Base-by-base conservation (phyloP, 202 grass and related monocot genomes). In the Carex arenaria region DNA sequence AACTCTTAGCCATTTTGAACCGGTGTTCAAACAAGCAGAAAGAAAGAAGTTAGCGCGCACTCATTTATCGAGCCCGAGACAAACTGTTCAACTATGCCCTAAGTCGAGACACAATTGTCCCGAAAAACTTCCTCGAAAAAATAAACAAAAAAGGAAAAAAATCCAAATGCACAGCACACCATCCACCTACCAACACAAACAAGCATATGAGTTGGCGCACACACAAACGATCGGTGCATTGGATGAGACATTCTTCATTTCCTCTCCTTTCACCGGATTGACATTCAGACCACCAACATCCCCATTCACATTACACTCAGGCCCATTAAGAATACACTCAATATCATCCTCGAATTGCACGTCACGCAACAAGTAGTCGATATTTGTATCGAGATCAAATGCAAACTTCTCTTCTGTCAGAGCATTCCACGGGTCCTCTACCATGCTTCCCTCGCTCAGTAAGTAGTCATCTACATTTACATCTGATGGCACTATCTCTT, bases 331-430 rank as follows among this genome's bases (percentile, higher is more conserved):
- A 31, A 91, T 49, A 45, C 59, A 78, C 7, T 84, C 97, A 0
- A 92, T 84, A 64, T 91, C 72, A 52, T 85, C 68, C 8, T 96
- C 93, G 1, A 99, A 96, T n/a, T 74, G 68, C 18, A 78, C 55
- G 5, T 90, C 73, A 4, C 31, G 86, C 51, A 93, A 87, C 75
- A 84, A 87, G 32, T 94, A 91, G 10, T 81, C 87, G 14, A 88
- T 54, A 60, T 93, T 74, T 10, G 83, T 38, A 23, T 84, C 82
- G 0, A 77, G 49, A 54, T 91, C 96, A 19, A 94, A 85, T 2
- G 87, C 90, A 30, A 94, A 85, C n/a, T 86, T 86, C 13, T 98
- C 87, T 64, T 95, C 89, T 76, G 85, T 86, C 79, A 86, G 87
- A 59, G 45, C 54, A 77, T 87, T 89, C 94, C 92, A 94, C 6